Percentiles rank a stretch among this genome's conserved stretches.
These are phyloP conservation scores for Rubia balearica DNA, from an alignment of 305 asterid genomes.

Conservation along the genomic window DNA sequence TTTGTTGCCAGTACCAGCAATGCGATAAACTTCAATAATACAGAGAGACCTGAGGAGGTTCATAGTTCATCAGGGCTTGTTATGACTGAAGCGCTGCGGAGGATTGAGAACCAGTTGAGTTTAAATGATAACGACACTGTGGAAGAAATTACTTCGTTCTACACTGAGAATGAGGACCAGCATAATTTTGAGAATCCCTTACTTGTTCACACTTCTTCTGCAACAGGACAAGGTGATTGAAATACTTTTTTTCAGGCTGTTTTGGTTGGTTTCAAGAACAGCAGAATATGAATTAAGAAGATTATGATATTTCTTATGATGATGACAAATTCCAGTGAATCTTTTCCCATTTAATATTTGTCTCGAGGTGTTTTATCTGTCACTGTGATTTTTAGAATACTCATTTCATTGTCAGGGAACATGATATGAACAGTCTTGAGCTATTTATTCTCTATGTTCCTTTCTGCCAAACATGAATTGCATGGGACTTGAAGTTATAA, in stretches of 20 bases:
- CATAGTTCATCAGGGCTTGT: conserved; percentile 41
- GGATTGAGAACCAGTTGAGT: conserved; percentile 72
- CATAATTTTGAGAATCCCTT: conserved; percentile 36
- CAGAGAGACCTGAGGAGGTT: conserved; percentile 37
- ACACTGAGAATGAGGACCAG: conserved; percentile 40
- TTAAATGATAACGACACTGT: conserved; percentile 62
- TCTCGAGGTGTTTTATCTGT: neutral
- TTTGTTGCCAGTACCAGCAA: conserved; percentile 24
- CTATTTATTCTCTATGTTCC: neutral
- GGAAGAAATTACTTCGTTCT: conserved; percentile 30
- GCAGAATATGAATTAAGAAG: neutral
- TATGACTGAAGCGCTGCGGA: conserved; percentile 56
- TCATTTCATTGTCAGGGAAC: neutral
- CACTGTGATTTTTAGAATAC: neutral
- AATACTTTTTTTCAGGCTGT: conserved; percentile 36
- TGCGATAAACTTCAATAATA: conserved; percentile 21
- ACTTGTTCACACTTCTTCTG: conserved; percentile 36
- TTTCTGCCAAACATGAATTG: conserved; percentile 9
- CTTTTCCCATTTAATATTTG: neutral
- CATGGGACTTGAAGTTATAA: conserved; percentile 9
- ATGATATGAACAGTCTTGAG: neutral
- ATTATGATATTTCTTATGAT: neutral
- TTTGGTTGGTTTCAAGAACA: conserved; percentile 6
- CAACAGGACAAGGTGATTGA: conserved; percentile 38
- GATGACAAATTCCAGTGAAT: neutral